Percentiles rank a stretch among this genome's conserved stretches.
phyloP scores from a whole-genome alignment of 2,329 filamentous ascomycete species.

The Cadophora luteo-olivacea region DNA sequence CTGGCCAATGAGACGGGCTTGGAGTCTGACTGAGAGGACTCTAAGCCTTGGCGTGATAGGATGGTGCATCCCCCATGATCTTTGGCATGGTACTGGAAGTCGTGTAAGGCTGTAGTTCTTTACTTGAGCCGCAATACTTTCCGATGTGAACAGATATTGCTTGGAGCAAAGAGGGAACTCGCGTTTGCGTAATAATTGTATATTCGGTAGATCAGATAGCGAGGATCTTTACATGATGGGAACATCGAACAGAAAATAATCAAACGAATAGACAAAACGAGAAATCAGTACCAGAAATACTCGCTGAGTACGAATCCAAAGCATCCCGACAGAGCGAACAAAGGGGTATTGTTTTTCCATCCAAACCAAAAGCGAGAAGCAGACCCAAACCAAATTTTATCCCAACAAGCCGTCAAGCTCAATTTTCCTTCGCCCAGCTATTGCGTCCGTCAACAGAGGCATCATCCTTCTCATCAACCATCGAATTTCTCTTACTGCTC shows the following conservation, averaged over 20 bases:
- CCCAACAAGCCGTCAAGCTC: neutral
- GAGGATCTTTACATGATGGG: neutral
- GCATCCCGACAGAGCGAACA: neutral
- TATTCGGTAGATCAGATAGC: too few relatives aligned
- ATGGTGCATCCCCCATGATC: too few relatives aligned
- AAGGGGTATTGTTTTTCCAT: conserved; percentile 6
- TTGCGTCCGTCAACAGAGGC: neutral
- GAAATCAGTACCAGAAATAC: neutral
- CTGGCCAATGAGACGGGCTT: too few relatives aligned
- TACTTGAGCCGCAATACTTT: too few relatives aligned
- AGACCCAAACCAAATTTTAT: neutral
- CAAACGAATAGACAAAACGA: neutral
- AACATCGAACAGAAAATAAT: neutral
- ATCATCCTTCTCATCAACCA: conserved; percentile 23
- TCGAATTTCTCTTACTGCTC: conserved; percentile 4
- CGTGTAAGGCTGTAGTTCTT: too few relatives aligned
- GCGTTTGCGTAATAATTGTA: too few relatives aligned
- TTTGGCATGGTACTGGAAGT: too few relatives aligned
- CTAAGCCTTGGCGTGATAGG: too few relatives aligned
- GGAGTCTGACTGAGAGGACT: too few relatives aligned
- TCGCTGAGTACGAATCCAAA: neutral
- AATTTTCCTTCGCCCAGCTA: conserved; percentile 4
- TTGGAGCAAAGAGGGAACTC: too few relatives aligned
- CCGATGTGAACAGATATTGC: too few relatives aligned
- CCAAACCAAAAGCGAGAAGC: conserved; percentile 1